Evolutionary conservation across 306 rosid species (phyloP).

Genomic region (Herpetospermum pedunculosum): DNA sequence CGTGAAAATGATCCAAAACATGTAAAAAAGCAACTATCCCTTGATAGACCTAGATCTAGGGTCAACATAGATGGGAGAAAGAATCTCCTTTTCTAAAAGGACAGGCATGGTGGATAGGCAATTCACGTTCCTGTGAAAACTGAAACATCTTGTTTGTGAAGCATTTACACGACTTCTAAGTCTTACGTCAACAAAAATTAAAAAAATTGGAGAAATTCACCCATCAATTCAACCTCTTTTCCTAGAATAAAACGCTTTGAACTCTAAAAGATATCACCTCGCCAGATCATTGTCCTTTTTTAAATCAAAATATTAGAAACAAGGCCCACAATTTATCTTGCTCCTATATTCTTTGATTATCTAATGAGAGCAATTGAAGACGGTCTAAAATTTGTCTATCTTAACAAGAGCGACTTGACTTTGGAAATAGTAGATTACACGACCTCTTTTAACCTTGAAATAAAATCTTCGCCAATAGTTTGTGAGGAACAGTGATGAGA

Average conservation of each 20-base stretch:
- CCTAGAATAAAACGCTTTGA: neutral
- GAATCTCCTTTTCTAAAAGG: neutral
- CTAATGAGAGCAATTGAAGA: neutral
- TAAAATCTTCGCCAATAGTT: too few species aligned
- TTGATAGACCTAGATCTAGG: neutral
- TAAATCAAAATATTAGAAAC: neutral
- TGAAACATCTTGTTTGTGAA: neutral
- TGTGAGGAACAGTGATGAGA: neutral
- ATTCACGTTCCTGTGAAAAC: neutral
- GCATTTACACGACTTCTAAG: neutral
- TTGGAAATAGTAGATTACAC: neutral
- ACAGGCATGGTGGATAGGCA: neutral
- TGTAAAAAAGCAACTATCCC: neutral
- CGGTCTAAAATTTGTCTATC: neutral
- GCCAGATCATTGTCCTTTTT: neutral
- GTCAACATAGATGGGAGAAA: neutral
- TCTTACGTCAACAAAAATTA: neutral
- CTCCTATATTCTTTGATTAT: neutral
- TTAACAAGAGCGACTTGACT: too few species aligned
- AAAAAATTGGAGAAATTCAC: neutral
- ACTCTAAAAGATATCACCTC: neutral
- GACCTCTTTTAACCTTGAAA: neutral
- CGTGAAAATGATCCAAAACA: neutral
- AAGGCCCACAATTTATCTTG: neutral
- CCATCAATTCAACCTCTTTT: neutral